phyloP scores from a whole-genome alignment of 441 rosid genomes.

The Euphorbia schlechtendalii region DNA sequence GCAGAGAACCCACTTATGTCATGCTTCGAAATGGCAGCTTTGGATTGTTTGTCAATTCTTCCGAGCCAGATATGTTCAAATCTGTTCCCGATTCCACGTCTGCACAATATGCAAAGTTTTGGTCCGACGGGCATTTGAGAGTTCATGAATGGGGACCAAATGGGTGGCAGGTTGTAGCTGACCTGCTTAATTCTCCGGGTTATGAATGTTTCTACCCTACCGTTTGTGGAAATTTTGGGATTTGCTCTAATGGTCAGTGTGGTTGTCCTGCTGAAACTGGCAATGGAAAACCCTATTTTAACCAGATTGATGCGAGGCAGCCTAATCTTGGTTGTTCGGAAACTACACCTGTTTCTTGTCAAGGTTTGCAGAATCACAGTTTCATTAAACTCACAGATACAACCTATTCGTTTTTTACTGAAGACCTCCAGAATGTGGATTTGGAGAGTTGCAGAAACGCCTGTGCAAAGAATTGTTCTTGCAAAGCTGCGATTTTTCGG shows the following conservation, averaged over 20 bases:
- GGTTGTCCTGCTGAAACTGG: constrained; percentile 7
- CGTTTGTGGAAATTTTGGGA: no score
- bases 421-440: background rate
- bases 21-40: no score
- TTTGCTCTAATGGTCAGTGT: constrained; percentile 8
- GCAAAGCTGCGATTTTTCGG: constrained; percentile 18
- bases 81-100: background rate
- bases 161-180: constrained; percentile 9
- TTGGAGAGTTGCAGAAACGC: no score
- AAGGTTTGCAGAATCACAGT: background rate
- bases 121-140: constrained; percentile 15
- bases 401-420: background rate
- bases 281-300: constrained; percentile 5
- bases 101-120: constrained; percentile 3
- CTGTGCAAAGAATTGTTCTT: constrained; percentile 10
- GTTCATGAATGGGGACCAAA: constrained; percentile 5
- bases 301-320: no score
- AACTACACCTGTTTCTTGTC: constrained; percentile 9
- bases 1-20: no score
- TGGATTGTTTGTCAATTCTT: constrained; percentile 15
- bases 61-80: background rate
- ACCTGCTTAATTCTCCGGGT: background rate
- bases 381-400: constrained; percentile 2
- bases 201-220: constrained; percentile 9
- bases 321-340: no score